Base-by-base conservation (phyloP, 352 stramenopile genomes). In the Phytophthora kernoviae region DNA sequence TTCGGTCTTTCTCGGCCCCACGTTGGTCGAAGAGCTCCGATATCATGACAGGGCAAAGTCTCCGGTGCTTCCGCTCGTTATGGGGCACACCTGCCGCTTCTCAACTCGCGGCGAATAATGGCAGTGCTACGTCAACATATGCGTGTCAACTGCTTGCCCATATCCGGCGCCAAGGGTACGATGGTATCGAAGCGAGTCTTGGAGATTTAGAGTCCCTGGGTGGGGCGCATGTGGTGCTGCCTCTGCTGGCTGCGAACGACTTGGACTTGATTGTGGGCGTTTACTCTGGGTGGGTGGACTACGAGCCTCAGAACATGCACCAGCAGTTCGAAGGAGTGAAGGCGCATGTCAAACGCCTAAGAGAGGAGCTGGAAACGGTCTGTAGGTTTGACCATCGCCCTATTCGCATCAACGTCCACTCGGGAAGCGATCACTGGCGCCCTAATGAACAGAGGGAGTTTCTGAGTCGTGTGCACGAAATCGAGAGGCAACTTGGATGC, bases 261-360 rank as follows among this genome's bases (percentile, higher is more conserved):
- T 55, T 91, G 62, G 58, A 83, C 57, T 64, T 91, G 27, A 77
- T 91, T 33, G 73, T 84, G 21, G 81, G 81, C 22, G 72, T 89
- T 8, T 91, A 91, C 69, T 89, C 79, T 6, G 79, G 81, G 21
- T 91, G 81, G 81, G 63, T 71, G 17, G 81, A 91, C 67, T 91
- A 91, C 55, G 79, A 88, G 50, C 66, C 73, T n/a, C 53, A 62
- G 49, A 75, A 76, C 3, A n/a, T 88, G 15, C 21, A 45, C 4
- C 52, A 89, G 52, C 79, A 89, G 51, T 89, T 87, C 50, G 79
- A 89, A 42, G 52, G 63, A 33, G 74, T 88, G 32, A 14, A 54
- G 18, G 58, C 21, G 21, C 79, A 88, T 33, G 42, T 85, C 2
- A 54, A 65, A 2, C 79, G 76, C 42, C 73, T 81, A 26, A 71